Base-by-base conservation (phyloP, 1,284 basidiomycete species). In the Pyrrhoderma lamaoense region DNA sequence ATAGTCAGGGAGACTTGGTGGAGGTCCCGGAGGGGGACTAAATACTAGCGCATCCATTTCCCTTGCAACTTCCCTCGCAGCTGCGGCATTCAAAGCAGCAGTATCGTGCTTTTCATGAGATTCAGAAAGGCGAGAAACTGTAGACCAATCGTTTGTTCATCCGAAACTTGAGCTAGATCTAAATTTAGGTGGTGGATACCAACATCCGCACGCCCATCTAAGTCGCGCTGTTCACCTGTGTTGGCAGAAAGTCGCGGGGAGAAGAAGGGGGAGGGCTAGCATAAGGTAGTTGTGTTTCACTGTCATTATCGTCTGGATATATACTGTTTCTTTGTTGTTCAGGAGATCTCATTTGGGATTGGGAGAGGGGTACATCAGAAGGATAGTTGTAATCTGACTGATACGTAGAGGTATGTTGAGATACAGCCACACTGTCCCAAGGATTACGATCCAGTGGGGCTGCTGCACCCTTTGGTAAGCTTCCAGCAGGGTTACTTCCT, bases 51-150 rank as follows among this genome's bases (percentile, higher is more conserved):
- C 68, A 52, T 83, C 80, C 51, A 86, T 59, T 60, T 85, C 85
- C 8, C 76, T 73, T 8, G 75, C 73, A 2, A 89, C 71, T 62
- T 84, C 82, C 14, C 79, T 72, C 2, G 82, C 82, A 18, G 80
- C 84, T 8, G 82, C 83, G 2, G 75, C 77, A 58, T 82, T 78
- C 23, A 76, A 68, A 5, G 70, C 70, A 1, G 63, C 57, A 54
- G 74, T 70, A 14, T 74, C 70, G 16, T 52, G 46, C n/a, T 56
- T 54, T 25, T 58, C 31, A 16, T 64, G 66, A 2, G 65, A 61
- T 38, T 62, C 14, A 14, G 14, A 40, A 8, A 16, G 8, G 63
- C 58, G 47, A 62, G 63, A 47, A 62, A 57, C 25, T 48, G 53
- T 8, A n/a, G 3, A 18, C 11, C 42, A 21, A 18, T 34, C 16